phyloP scores from a whole-genome alignment of 2,329 filamentous ascomycete species.

The Phaeosphaeriaceae sp. region DNA sequence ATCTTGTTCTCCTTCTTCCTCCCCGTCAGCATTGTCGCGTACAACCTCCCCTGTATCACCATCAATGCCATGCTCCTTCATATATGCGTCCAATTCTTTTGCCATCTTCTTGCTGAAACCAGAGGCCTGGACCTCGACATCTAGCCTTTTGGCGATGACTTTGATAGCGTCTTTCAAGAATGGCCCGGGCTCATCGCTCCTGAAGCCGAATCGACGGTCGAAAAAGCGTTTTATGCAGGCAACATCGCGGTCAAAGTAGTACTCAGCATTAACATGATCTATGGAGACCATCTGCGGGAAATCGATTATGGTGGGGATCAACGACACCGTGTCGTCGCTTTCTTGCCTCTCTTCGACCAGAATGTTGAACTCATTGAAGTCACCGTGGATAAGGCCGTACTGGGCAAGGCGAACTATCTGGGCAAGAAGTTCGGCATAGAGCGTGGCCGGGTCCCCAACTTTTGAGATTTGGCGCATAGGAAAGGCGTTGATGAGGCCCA shows the following conservation, averaged over 20 bases:
- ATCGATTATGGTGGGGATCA: conserved; percentile 89
- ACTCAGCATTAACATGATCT: conserved; percentile 90
- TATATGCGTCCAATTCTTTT: conserved; percentile 89
- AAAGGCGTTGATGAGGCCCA: conserved; percentile 91
- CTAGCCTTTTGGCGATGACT: conserved; percentile 72
- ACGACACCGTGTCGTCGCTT: conserved; percentile 51
- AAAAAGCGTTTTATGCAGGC: conserved; percentile 96
- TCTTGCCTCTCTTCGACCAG: conserved; percentile 76
- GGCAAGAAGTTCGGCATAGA: conserved; percentile 90
- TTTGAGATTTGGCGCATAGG: conserved; percentile 86
- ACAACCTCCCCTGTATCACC: conserved; percentile 54
- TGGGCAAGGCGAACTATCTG: conserved; percentile 84
- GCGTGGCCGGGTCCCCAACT: conserved; percentile 79
- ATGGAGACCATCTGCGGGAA: conserved; percentile 99
- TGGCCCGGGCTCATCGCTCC: conserved; percentile 79
- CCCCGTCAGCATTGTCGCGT: conserved; percentile 27
- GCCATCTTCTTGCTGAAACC: conserved; percentile 98
- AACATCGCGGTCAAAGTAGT: conserved; percentile 97
- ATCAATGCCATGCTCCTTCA: conserved; percentile 72
- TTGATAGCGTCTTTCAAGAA: conserved; percentile 86
- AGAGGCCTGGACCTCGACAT: conserved; percentile 88
- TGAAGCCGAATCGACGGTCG: conserved; percentile 85
- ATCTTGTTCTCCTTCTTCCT: conserved; percentile 18
- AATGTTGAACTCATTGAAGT: conserved; percentile 99
- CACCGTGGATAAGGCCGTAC: conserved; percentile 91